Conservation (phyloP, 345 rosid genomes). For the Arabidopsis thaliana region DNA sequence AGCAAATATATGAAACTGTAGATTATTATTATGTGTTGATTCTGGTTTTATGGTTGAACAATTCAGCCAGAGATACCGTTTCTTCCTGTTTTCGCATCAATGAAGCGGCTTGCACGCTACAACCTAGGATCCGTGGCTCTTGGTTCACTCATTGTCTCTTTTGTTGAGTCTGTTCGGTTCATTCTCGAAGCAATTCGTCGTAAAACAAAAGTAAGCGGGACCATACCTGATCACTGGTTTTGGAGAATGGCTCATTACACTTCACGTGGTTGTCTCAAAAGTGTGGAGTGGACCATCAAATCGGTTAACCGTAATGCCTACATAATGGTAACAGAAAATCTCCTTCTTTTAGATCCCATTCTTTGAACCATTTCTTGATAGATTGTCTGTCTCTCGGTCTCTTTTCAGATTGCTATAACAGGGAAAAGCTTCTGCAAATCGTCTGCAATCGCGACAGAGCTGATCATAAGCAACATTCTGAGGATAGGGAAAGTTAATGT, state of each 20-base stretch:
- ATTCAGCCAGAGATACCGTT: slow-evolving; percentile 92
- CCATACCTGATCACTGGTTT: slow-evolving; percentile 67
- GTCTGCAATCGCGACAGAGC: slow-evolving; percentile 84
- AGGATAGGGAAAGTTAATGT: slow-evolving; percentile 93
- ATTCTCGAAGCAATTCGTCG: slow-evolving; percentile 91
- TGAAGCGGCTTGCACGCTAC: slow-evolving; percentile 86
- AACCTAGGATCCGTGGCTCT: slow-evolving; percentile 95
- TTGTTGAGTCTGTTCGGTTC: slow-evolving; percentile 91
- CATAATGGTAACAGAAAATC: slow-evolving; percentile 70
- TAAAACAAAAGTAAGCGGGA: slow-evolving; percentile 59
- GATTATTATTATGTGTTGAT: slow-evolving; percentile 1
- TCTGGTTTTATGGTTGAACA: slow-evolving; percentile 17
- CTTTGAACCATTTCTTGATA: slow-evolving; percentile 19
- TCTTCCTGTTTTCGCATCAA: slow-evolving; percentile 93
- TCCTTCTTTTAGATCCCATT: neutral
- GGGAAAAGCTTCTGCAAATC: slow-evolving; percentile 93
- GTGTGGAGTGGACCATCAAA: slow-evolving; percentile 79
- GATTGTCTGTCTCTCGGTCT: slow-evolving; percentile 6
- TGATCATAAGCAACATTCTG: slow-evolving; percentile 84
- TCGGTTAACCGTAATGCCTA: slow-evolving; percentile 95
- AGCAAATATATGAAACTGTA: slow-evolving; percentile 2
- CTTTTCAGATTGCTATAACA: slow-evolving; percentile 81
- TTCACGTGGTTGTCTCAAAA: slow-evolving; percentile 62
- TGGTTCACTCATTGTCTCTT: slow-evolving; percentile 84
- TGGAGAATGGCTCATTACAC: slow-evolving; percentile 62